A percentile compares a stretch with the other conserved stretches of the same genome.
phyloP scores from a whole-genome alignment of 1,139 yeast genomes.

The Yamadazyma dushanensis region DNA sequence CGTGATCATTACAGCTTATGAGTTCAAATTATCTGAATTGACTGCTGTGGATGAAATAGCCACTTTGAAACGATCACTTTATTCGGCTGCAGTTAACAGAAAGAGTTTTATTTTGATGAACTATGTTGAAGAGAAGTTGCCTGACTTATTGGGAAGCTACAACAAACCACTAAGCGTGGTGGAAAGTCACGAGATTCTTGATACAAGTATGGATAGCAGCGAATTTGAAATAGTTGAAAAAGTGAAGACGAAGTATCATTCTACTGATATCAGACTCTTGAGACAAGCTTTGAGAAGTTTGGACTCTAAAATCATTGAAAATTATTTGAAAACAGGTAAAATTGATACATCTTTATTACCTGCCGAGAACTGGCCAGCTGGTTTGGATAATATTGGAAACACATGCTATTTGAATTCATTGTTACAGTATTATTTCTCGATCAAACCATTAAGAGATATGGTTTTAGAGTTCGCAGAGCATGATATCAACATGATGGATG shows the following conservation, averaged over 20 bases:
- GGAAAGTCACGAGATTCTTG: constrained; percentile 35
- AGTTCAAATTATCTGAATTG: constrained; percentile 56
- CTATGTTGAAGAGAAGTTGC: constrained; percentile 46
- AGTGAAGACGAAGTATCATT: constrained; percentile 45
- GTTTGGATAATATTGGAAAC: constrained; percentile 90
- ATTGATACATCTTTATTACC: constrained; percentile 63
- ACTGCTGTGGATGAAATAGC: constrained; percentile 49
- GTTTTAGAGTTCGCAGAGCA: constrained; percentile 54
- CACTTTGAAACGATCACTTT: constrained; percentile 33
- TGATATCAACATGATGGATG: constrained; percentile 18
- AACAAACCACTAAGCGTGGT: constrained; percentile 6
- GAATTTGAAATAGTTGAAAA: constrained; percentile 57
- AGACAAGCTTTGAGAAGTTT: constrained; percentile 52
- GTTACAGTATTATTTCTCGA: constrained; percentile 84
- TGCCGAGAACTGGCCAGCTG: constrained; percentile 79
- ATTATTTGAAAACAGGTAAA: constrained; percentile 57
- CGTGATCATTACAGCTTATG: constrained; percentile 68
- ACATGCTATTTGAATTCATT: constrained; percentile 92
- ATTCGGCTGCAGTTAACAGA: constrained; percentile 43
- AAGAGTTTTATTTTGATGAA: constrained; percentile 44
- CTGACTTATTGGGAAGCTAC: constrained; percentile 25
- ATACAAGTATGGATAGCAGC: constrained; percentile 42
- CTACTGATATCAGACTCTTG: constrained; percentile 43
- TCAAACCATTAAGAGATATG: constrained; percentile 74
- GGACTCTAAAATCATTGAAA: constrained; percentile 49